Evolutionary conservation across 441 rosid species (phyloP).

Genomic region (Eutrema salsugineum): DNA sequence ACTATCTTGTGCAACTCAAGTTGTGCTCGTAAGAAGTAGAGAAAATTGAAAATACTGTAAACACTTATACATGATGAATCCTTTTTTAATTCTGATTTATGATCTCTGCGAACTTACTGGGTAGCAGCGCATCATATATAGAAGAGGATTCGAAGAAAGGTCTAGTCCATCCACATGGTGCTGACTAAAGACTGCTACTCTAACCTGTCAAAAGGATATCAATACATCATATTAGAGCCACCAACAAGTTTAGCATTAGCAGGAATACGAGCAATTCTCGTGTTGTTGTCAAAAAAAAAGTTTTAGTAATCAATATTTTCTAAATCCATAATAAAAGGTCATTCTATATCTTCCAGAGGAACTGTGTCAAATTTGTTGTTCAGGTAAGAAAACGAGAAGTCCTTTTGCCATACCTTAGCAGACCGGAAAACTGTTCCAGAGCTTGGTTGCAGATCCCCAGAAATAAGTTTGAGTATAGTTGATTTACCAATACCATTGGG

Average conservation of each 20-base stretch:
- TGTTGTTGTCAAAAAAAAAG: not conserved
- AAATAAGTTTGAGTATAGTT: constrained; percentile 91
- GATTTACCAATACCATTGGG: constrained; percentile 99
- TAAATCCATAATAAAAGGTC: not conserved
- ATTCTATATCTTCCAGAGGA: not conserved
- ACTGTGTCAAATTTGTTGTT: not conserved
- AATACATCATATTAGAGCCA: constrained; percentile 22
- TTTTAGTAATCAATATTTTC: not conserved
- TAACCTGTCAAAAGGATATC: constrained; percentile 54
- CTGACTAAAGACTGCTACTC: constrained; percentile 97
- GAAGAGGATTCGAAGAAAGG: constrained; percentile 88
- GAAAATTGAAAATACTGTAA: not conserved
- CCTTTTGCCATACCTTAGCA: constrained; percentile 64
- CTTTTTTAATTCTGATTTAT: not conserved
- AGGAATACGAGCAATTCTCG: not conserved
- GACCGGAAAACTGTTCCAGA: constrained; percentile 99
- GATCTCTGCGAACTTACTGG: constrained; percentile 59
- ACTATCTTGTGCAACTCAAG: too few species aligned
- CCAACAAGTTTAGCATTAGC: not conserved
- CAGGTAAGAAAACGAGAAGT: not conserved
- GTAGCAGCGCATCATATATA: constrained; percentile 98
- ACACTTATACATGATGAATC: not conserved
- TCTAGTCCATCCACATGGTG: constrained; percentile 99
- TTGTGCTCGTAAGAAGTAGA: not conserved
- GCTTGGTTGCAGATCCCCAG: constrained; percentile 94